phyloP scores from a whole-genome alignment of 2,329 filamentous ascomycete genomes.

The Ophiostoma perfectum region DNA sequence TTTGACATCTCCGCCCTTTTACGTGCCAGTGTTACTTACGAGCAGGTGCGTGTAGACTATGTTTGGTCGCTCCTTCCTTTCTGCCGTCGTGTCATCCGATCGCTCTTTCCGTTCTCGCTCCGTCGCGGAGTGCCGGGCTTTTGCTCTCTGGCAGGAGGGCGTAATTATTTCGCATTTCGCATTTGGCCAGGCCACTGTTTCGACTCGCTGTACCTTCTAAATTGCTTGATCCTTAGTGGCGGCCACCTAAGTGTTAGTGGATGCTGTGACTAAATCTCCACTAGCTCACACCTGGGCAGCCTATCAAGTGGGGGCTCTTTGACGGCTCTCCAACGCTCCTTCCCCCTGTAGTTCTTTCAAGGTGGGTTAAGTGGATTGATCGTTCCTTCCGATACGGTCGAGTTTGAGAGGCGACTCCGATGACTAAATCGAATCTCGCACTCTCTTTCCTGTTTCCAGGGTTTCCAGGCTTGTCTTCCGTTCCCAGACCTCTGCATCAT shows the following conservation, averaged over 20 bases:
- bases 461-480: background rate
- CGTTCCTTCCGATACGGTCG: conserved; percentile 3
- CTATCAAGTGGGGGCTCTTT: conserved; percentile 7
- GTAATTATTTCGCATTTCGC: background rate
- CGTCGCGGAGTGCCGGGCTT: background rate
- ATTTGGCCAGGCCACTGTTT: too few relatives aligned
- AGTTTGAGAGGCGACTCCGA: conserved; percentile 3
- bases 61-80: conserved; percentile 5
- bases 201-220: background rate
- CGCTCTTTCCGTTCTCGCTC: background rate
- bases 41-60: background rate
- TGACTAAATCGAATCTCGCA: background rate
- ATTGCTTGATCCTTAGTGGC: conserved; percentile 11
- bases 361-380: background rate
- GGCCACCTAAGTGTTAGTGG: conserved; percentile 1
- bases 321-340: conserved; percentile 9
- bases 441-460: background rate
- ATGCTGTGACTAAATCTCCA: conserved; percentile 14
- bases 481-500: background rate
- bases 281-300: background rate
- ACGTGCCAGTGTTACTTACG: background rate
- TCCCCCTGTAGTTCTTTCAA: conserved; percentile 6
- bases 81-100: background rate
- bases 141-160: background rate
- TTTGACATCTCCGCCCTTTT: conserved; percentile 2